Evolutionary conservation across 305 asterid genomes (phyloP).

Genomic region (Stenogyne calaminthoides): DNA sequence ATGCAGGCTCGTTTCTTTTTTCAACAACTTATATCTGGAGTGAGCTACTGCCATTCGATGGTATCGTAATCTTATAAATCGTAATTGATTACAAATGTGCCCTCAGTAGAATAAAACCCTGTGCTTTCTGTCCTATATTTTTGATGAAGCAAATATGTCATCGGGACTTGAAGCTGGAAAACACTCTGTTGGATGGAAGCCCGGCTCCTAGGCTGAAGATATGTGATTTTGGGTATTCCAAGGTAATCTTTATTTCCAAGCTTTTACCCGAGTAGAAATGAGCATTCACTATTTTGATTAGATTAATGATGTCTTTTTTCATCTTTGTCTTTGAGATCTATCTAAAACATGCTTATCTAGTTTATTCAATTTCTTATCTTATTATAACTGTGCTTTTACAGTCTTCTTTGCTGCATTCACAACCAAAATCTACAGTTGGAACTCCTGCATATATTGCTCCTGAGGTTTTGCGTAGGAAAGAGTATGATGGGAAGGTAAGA

Average conservation of each 20-base stretch:
- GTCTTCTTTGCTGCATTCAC: conserved; percentile 44
- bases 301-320: conserved; percentile 1
- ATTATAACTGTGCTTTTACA: conserved; percentile 5
- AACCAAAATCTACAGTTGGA: conserved; percentile 48
- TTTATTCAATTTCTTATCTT: neutral
- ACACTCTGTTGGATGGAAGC: conserved; percentile 63
- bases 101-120: conserved; percentile 17
- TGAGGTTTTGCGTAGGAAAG: conserved; percentile 52
- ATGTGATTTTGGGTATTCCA: conserved; percentile 75
- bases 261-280: conserved; percentile 3
- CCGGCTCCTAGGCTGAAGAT: conserved; percentile 66
- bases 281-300: neutral
- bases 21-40: conserved; percentile 70
- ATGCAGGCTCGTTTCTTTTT: conserved; percentile 66
- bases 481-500: conserved; percentile 63
- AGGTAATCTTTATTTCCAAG: conserved; percentile 38
- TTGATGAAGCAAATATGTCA: conserved; percentile 62
- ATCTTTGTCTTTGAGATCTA: neutral
- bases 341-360: neutral
- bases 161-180: conserved; percentile 70
- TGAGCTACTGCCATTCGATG: conserved; percentile 62
- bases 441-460: conserved; percentile 58
- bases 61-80: conserved; percentile 28
- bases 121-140: conserved; percentile 17
- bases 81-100: neutral